Evolutionary conservation across 768 basidiomycete genomes (phyloP).

Genomic region (Boletellus sp.): DNA sequence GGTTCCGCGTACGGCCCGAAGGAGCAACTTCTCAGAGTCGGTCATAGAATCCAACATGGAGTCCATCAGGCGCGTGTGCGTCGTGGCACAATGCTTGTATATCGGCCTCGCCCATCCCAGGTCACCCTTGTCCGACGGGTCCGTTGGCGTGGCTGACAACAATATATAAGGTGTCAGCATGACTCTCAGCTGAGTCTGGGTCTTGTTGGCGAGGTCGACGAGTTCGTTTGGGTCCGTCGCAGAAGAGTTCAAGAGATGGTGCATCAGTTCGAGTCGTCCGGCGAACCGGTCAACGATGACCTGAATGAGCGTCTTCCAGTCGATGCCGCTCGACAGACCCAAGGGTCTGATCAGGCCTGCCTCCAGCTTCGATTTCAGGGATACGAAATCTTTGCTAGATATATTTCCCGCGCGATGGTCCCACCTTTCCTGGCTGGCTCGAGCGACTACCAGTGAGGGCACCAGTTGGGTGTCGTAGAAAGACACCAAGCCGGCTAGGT

Average conservation of each 20-base stretch:
- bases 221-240: neutral
- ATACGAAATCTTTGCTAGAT: slow-evolving; percentile 10
- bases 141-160: neutral
- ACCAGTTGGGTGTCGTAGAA: slow-evolving; percentile 9
- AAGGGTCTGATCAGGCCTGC: slow-evolving; percentile 1
- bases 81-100: neutral
- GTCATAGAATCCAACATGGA: neutral
- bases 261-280: neutral
- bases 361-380: neutral
- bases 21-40: neutral
- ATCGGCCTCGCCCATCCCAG: neutral
- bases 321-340: slow-evolving; percentile 25
- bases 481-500: slow-evolving; percentile 2
- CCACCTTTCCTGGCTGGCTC: slow-evolving; percentile 9
- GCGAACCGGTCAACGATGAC: neutral
- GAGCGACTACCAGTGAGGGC: slow-evolving; percentile 8
- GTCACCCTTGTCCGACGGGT: neutral
- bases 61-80: neutral
- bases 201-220: neutral
- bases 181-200: neutral
- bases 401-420: slow-evolving; percentile 15
- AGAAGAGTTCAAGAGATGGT: neutral
- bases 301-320: slow-evolving; percentile 27
- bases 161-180: neutral
- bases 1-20: neutral